A percentile compares a stretch with the other conserved stretches of the same genome.
These are phyloP conservation scores for Ophiostoma ips DNA, from an alignment of 2,329 filamentous ascomycete species.

Conservation along the genomic window DNA sequence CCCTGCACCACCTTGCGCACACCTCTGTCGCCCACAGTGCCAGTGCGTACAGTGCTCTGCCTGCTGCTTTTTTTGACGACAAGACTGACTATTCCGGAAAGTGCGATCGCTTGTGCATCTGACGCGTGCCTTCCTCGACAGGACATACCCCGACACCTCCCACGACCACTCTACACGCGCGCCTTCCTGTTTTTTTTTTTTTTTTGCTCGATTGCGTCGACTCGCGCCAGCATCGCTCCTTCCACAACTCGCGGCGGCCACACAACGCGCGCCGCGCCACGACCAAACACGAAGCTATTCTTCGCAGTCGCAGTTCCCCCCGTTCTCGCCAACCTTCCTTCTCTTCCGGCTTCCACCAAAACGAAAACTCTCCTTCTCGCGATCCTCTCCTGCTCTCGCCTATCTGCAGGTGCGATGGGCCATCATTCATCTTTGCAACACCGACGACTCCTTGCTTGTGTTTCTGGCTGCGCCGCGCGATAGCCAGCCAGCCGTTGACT, in stretches of 20 bases:
- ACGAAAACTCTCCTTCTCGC: not conserved
- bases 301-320: no score
- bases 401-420: slow-evolving; percentile 9
- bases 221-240: no score
- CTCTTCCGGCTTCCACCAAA: no score
- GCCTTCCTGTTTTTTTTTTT: slow-evolving; percentile 1
- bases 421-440: slow-evolving; percentile 3
- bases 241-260: no score
- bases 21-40: not conserved
- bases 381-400: not conserved
- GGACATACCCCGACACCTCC: not conserved
- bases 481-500: no score
- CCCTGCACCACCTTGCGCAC: not conserved
- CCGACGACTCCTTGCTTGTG: not conserved
- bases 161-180: not conserved
- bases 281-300: no score
- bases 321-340: no score
- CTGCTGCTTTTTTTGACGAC: not conserved
- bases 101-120: not conserved
- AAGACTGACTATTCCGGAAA: not conserved
- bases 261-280: no score
- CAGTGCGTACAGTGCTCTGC: not conserved
- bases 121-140: not conserved
- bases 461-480: not conserved
- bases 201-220: no score